These are phyloP conservation scores for Fusarium anguioides DNA, from an alignment of 2,329 filamentous ascomycete genomes.

Conservation along the genomic window DNA sequence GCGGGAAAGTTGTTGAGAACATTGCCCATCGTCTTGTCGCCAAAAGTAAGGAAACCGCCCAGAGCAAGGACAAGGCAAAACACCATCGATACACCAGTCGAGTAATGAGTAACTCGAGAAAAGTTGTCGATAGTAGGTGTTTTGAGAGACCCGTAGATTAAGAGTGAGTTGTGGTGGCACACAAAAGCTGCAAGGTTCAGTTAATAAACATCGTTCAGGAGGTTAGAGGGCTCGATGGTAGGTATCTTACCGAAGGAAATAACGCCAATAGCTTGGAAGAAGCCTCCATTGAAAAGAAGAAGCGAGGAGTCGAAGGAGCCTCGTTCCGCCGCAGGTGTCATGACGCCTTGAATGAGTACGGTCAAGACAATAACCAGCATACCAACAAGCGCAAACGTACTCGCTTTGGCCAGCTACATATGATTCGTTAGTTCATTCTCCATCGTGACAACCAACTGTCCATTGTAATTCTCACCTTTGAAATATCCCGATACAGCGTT, in stretches of 20 bases:
- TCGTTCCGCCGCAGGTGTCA: constrained; percentile 76
- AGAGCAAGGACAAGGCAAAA: constrained; percentile 91
- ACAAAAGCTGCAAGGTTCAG: constrained; percentile 63
- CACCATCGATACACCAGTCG: constrained; percentile 88
- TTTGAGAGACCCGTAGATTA: constrained; percentile 95
- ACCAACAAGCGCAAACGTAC: constrained; percentile 89
- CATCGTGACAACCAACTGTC: not conserved
- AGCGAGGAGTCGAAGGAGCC: constrained; percentile 77
- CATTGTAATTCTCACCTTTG: constrained; percentile 73
- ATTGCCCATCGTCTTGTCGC: constrained; percentile 91
- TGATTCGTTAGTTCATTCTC: constrained; percentile 20
- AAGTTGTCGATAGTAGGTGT: constrained; percentile 97
- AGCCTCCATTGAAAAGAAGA: constrained; percentile 83
- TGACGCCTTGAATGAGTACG: constrained; percentile 83
- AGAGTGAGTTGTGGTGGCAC: constrained; percentile 91
- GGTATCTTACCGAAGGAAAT: constrained; percentile 86
- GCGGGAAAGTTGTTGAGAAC: constrained; percentile 97
- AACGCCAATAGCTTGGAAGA: constrained; percentile 96
- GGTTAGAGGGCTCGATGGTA: not conserved
- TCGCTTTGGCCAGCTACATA: constrained; percentile 88
- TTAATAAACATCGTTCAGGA: not conserved
- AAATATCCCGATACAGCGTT: constrained; percentile 94
- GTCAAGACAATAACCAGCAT: constrained; percentile 92
- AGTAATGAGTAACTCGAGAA: constrained; percentile 91
- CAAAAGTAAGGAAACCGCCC: constrained; percentile 91